phyloP scores from a whole-genome alignment of 257 asterid species.

The Solanum chaucha region DNA sequence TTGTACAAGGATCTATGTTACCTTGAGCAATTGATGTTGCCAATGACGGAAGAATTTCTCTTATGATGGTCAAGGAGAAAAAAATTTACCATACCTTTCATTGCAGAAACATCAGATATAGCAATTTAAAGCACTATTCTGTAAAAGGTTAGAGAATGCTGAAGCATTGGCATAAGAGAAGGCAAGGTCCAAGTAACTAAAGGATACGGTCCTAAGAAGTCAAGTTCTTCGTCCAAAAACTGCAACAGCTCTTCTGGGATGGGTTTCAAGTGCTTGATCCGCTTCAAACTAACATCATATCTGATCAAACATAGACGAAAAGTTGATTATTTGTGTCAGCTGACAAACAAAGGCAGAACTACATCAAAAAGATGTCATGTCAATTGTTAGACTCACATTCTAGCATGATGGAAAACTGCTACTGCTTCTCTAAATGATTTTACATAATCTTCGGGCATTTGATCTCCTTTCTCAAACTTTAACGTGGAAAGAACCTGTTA shows the following conservation, averaged over 20 bases:
- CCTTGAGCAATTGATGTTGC: slow-evolving; percentile 72
- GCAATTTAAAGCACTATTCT: not conserved
- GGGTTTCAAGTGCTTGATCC: slow-evolving; percentile 57
- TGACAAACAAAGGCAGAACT: not conserved
- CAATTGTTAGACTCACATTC: slow-evolving; percentile 34
- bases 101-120: not conserved
- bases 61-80: slow-evolving; percentile 32
- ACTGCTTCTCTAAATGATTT: slow-evolving; percentile 58
- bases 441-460: slow-evolving; percentile 57
- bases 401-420: slow-evolving; percentile 66
- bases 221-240: slow-evolving; percentile 32
- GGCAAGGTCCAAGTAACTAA: slow-evolving; percentile 1
- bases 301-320: slow-evolving; percentile 15
- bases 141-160: not conserved
- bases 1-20: slow-evolving; percentile 56
- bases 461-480: slow-evolving; percentile 50
- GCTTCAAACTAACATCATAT: slow-evolving; percentile 52
- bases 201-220: slow-evolving; percentile 91
- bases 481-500: slow-evolving; percentile 50
- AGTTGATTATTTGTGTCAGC: not conserved
- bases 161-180: not conserved
- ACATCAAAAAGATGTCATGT: not conserved
- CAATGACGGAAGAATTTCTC: slow-evolving; percentile 46
- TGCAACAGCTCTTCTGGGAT: slow-evolving; percentile 47
- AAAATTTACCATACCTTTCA: not conserved